Evolutionary conservation across 2,329 filamentous ascomycete species (phyloP).

Genomic region (Dothideomycetes sp.): DNA sequence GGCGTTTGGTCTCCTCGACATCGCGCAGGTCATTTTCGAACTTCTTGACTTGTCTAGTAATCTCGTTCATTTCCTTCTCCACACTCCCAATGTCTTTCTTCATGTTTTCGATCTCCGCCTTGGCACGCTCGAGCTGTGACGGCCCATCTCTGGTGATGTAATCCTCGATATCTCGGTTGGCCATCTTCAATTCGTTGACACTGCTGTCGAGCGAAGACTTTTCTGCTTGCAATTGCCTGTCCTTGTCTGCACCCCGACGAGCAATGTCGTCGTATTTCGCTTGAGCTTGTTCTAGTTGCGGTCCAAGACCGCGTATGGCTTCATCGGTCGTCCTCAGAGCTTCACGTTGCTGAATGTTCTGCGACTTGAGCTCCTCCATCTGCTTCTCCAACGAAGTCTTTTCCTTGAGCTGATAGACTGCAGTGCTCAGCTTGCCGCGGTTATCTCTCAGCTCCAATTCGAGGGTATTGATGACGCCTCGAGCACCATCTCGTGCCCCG

Average conservation of each 20-base stretch:
- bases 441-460: conserved; percentile 71
- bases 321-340: conserved; percentile 58
- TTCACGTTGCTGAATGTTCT: conserved; percentile 58
- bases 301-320: conserved; percentile 63
- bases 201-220: conserved; percentile 63
- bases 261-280: conserved; percentile 67
- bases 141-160: conserved; percentile 71
- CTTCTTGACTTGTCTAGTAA: conserved; percentile 63
- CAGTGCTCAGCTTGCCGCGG: conserved; percentile 58
- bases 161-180: conserved; percentile 65
- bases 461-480: conserved; percentile 52
- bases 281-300: conserved; percentile 65
- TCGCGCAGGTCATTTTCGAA: conserved; percentile 68
- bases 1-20: conserved; percentile 71
- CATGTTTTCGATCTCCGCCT: conserved; percentile 48
- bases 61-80: conserved; percentile 55
- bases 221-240: conserved; percentile 60
- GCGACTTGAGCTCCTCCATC: conserved; percentile 61
- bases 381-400: conserved; percentile 61
- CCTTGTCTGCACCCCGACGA: conserved; percentile 58
- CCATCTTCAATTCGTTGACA: conserved; percentile 63
- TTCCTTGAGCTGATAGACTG: conserved; percentile 67
- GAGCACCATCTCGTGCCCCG: conserved; percentile 59
- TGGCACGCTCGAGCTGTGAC: conserved; percentile 56
- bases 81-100: conserved; percentile 54